A percentile compares a stretch with the other conserved stretches of the same genome.
These are phyloP conservation scores for Claviceps citrina DNA, from an alignment of 2,329 filamentous ascomycete genomes.

Conservation along the genomic window DNA sequence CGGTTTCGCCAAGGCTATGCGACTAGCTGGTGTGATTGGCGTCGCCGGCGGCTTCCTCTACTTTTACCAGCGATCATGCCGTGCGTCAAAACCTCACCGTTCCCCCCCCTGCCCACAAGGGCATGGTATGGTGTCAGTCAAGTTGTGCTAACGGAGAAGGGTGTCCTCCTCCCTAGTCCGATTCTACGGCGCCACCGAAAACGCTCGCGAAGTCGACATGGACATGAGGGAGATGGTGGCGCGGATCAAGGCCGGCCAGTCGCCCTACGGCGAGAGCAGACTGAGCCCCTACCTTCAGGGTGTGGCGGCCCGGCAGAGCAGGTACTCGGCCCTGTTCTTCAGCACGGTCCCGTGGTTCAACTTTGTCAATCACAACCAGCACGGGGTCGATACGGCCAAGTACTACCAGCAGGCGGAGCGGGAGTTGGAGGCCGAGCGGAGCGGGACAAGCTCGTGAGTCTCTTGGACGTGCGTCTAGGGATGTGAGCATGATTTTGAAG, in stretches of 20 bases:
- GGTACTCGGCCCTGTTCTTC: slow-evolving; percentile 73
- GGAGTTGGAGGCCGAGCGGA: slow-evolving; percentile 67
- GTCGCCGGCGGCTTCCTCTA: slow-evolving; percentile 65
- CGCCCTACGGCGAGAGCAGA: slow-evolving; percentile 69
- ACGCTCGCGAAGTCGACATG: slow-evolving; percentile 79
- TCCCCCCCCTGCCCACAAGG: too few species aligned
- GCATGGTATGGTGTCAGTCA: too few species aligned
- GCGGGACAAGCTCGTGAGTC: slow-evolving; percentile 2
- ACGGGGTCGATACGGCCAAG: slow-evolving; percentile 95
- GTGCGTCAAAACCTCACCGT: slow-evolving; percentile 37
- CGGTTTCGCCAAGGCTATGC: slow-evolving; percentile 70
- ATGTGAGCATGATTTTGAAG: too few species aligned
- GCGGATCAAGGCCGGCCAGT: slow-evolving; percentile 83
- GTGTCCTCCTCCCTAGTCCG: slow-evolving; percentile 43
- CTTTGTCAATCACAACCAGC: slow-evolving; percentile 90
- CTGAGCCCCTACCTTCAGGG: slow-evolving; percentile 86
- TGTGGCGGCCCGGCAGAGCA: slow-evolving; percentile 78
- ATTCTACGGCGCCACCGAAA: slow-evolving; percentile 92
- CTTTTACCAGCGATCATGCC: slow-evolving; percentile 68
- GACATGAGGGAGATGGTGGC: slow-evolving; percentile 98
- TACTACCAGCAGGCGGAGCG: slow-evolving; percentile 93
- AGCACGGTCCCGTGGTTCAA: slow-evolving; percentile 93
- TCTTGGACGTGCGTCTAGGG: too few species aligned
- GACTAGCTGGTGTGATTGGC: slow-evolving; percentile 59
- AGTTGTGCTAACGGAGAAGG: background rate